Conservation (phyloP, 352 stramenopile genomes). For the Globisporangium polare region DNA sequence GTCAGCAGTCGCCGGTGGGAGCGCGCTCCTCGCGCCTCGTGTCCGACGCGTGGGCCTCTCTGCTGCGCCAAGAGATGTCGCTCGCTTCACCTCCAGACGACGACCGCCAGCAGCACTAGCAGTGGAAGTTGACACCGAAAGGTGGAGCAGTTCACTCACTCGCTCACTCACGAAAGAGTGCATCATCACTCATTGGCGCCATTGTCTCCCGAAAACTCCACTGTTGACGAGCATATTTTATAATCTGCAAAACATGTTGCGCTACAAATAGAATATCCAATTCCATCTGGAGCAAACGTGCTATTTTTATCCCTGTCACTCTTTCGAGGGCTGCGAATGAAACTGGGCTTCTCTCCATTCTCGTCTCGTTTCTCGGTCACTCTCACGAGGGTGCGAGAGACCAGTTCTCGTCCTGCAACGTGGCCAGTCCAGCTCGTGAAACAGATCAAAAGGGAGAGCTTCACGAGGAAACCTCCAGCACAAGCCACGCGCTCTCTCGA, state of each 20-base stretch:
- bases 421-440: background rate
- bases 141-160: too few relatives aligned
- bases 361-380: too few relatives aligned
- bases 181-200: background rate
- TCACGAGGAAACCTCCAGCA: background rate
- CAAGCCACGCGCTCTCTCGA: background rate
- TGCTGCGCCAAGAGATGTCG: conserved; percentile 29
- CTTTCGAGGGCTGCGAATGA: too few relatives aligned
- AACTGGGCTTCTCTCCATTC: too few relatives aligned
- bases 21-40: conserved; percentile 7
- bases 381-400: background rate
- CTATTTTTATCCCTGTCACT: background rate
- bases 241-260: background rate
- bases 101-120: background rate
- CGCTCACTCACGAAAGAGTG: background rate
- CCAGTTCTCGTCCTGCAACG: background rate
- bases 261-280: background rate
- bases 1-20: conserved; percentile 14
- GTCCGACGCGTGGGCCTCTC: conserved; percentile 35
- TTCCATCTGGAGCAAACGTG: background rate
- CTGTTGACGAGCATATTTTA: too few relatives aligned
- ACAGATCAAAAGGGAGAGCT: background rate
- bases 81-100: background rate
- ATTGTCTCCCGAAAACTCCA: background rate
- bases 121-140: background rate